Conservation (phyloP, 176 grass and related monocot genomes). For the Cenchrus fungigraminus region DNA sequence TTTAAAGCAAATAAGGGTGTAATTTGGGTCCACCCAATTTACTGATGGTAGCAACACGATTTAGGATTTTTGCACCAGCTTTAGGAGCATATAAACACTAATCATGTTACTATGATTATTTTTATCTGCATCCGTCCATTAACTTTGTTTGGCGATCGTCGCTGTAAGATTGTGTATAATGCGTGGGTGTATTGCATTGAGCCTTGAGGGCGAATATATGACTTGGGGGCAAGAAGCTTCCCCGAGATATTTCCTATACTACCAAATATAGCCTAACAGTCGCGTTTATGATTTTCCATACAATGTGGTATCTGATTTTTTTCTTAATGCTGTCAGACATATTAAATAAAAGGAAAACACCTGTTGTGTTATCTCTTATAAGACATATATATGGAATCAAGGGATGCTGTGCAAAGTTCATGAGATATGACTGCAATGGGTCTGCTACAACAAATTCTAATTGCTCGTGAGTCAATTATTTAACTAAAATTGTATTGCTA, state of each 20-base stretch:
- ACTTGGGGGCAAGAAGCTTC: too few relatives aligned
- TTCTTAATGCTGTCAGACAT: conserved; percentile 58
- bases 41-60: not conserved
- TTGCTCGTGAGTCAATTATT: conserved; percentile 54
- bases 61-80: not conserved
- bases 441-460: conserved; percentile 37
- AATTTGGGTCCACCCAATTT: not conserved
- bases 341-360: conserved; percentile 53
- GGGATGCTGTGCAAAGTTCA: conserved; percentile 38
- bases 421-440: conserved; percentile 10
- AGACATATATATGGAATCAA: conserved; percentile 73
- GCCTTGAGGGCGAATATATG: too few relatives aligned
- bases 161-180: not conserved
- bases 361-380: conserved; percentile 52
- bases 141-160: not conserved
- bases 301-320: conserved; percentile 7
- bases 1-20: too few relatives aligned
- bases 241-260: too few relatives aligned
- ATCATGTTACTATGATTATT: not conserved
- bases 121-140: conserved; percentile 4
- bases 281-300: conserved; percentile 31
- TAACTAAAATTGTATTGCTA: not conserved
- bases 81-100: conserved; percentile 5
- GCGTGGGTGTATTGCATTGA: too few relatives aligned
- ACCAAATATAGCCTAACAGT: too few relatives aligned